Evolutionary conservation across 1,284 basidiomycete genomes (phyloP).

Genomic region (Tylopilus orsonianus): DNA sequence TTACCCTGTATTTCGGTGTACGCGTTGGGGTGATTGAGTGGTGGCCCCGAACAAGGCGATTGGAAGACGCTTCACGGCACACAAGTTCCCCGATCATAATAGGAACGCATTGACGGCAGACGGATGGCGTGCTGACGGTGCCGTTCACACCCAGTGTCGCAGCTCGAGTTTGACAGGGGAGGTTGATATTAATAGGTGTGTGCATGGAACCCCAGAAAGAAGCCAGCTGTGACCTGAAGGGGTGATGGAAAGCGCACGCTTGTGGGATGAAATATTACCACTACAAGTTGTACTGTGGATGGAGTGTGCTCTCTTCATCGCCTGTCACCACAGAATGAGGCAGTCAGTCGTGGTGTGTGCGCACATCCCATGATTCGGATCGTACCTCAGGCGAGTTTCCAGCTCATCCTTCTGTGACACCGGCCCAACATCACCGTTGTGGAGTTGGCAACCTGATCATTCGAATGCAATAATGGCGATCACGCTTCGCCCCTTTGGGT

Average conservation of each 20-base stretch:
- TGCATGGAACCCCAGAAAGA: slow-evolving; percentile 12
- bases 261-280: background rate
- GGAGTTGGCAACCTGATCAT: slow-evolving; percentile 2
- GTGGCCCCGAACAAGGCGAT: background rate
- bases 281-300: background rate
- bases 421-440: background rate
- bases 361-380: background rate
- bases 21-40: background rate
- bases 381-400: slow-evolving; percentile 13
- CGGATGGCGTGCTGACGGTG: background rate
- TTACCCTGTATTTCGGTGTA: background rate
- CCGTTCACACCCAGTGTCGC: background rate
- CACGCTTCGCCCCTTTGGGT: background rate
- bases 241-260: slow-evolving; percentile 1
- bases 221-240: slow-evolving; percentile 15
- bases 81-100: slow-evolving; percentile 3
- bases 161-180: background rate
- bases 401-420: slow-evolving; percentile 2
- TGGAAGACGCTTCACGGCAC: background rate
- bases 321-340: background rate
- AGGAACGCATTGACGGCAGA: slow-evolving; percentile 3
- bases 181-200: background rate
- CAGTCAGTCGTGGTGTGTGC: background rate
- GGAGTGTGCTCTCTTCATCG: background rate
- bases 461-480: background rate